These are phyloP conservation scores for Falciphora oryzae DNA, from an alignment of 2,329 filamentous ascomycete genomes.

Conservation along the genomic window DNA sequence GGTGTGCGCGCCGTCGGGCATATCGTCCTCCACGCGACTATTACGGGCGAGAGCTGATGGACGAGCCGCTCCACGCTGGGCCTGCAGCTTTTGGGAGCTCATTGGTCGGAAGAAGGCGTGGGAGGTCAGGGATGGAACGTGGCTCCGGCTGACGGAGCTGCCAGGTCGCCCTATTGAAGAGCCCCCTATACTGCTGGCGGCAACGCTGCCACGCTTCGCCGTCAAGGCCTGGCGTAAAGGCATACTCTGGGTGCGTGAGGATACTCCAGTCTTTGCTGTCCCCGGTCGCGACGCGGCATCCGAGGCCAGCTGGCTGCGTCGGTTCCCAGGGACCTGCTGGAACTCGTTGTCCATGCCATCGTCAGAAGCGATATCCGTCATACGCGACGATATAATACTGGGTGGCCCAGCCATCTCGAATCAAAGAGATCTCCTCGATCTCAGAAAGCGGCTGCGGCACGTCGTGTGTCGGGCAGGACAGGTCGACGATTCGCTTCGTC, in stretches of 20 bases:
- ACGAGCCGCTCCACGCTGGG: slow-evolving; percentile 63
- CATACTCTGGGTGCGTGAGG: slow-evolving; percentile 43
- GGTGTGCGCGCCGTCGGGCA: slow-evolving; percentile 5
- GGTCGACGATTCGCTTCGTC: background rate
- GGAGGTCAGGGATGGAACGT: slow-evolving; percentile 83
- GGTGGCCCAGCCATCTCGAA: slow-evolving; percentile 42
- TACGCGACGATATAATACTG: slow-evolving; percentile 65
- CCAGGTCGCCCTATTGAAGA: slow-evolving; percentile 47
- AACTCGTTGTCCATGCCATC: slow-evolving; percentile 42
- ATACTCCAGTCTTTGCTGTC: slow-evolving; percentile 47
- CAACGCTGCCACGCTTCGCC: slow-evolving; percentile 35
- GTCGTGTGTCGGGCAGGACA: background rate
- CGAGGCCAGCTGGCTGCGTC: slow-evolving; percentile 31
- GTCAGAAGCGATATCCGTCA: slow-evolving; percentile 59
- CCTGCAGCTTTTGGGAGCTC: slow-evolving; percentile 92
- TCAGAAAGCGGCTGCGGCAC: background rate
- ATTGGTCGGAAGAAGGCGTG: slow-evolving; percentile 94
- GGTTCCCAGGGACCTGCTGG: slow-evolving; percentile 26
- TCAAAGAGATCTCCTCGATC: slow-evolving; percentile 17
- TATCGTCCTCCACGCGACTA: slow-evolving; percentile 19
- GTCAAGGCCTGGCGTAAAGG: slow-evolving; percentile 48
- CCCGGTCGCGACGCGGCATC: slow-evolving; percentile 46
- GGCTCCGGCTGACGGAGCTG: slow-evolving; percentile 71
- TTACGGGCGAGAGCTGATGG: slow-evolving; percentile 36
- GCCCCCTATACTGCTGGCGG: slow-evolving; percentile 33